Conservation (phyloP, 306 rosid genomes). For the Arachis hypogaea region DNA sequence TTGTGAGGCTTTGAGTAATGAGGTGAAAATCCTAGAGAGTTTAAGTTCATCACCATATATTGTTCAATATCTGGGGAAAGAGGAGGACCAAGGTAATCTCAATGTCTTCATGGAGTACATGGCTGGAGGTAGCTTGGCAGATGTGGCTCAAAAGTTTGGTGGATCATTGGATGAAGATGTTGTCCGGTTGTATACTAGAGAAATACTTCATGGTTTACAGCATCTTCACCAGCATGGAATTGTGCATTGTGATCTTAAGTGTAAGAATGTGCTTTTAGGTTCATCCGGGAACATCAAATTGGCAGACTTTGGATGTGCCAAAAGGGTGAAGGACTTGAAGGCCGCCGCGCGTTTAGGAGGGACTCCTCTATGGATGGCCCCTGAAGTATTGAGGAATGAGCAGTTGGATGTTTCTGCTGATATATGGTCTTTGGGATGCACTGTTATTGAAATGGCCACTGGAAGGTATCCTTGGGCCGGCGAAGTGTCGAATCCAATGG, state of each 20-base stretch:
- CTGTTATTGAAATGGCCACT: slow-evolving; percentile 71
- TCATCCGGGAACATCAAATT: slow-evolving; percentile 62
- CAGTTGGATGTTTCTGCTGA: slow-evolving; percentile 45
- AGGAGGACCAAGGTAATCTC: slow-evolving; percentile 37
- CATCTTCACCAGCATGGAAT: slow-evolving; percentile 55
- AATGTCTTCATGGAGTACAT: slow-evolving; percentile 69
- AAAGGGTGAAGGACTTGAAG: slow-evolving; percentile 33
- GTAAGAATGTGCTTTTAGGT: slow-evolving; percentile 68
- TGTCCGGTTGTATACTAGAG: slow-evolving; percentile 57
- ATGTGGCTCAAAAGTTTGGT: slow-evolving; percentile 57
- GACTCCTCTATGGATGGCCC: slow-evolving; percentile 82
- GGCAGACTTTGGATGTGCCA: slow-evolving; percentile 71
- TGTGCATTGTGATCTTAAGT: slow-evolving; percentile 65
- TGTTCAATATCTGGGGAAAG: slow-evolving; percentile 56
- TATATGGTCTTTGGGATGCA: slow-evolving; percentile 75
- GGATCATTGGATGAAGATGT: slow-evolving; percentile 62
- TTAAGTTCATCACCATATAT: slow-evolving; percentile 48
- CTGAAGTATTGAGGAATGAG: slow-evolving; percentile 63
- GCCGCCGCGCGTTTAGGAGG: slow-evolving; percentile 35
- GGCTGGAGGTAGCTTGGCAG: slow-evolving; percentile 70
- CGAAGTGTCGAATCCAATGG: slow-evolving; percentile 48
- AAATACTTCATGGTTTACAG: slow-evolving; percentile 53
- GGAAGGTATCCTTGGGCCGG: slow-evolving; percentile 60
- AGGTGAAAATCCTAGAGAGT: slow-evolving; percentile 49
- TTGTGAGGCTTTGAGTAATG: slow-evolving; percentile 44